Evolutionary conservation across 2,329 filamentous ascomycete species (phyloP).

Genomic region (Aureobasidium sp.): DNA sequence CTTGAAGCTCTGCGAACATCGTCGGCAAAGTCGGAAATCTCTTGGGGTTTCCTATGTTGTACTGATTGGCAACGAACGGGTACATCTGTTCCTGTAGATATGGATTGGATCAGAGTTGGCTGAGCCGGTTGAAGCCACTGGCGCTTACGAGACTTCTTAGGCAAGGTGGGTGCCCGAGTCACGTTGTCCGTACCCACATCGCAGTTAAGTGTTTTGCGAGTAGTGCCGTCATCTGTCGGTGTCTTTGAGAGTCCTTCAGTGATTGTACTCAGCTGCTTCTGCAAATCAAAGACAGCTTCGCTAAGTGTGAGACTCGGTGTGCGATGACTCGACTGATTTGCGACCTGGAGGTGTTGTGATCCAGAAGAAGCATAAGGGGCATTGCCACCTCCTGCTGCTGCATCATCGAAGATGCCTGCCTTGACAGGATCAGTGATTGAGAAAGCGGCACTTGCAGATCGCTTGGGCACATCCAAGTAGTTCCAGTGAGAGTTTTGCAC

Average conservation of each 20-base stretch:
- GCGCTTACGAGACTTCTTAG: constrained; percentile 37
- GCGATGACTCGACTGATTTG: neutral
- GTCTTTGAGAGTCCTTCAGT: constrained; percentile 20
- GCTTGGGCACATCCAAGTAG: constrained; percentile 18
- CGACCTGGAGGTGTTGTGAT: neutral
- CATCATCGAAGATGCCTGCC: constrained; percentile 26
- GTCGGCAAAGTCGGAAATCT: neutral
- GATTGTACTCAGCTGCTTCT: constrained; percentile 23
- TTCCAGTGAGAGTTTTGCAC: constrained; percentile 18
- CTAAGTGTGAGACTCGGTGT: constrained; percentile 39
- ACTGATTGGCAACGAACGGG: neutral
- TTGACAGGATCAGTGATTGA: constrained; percentile 22
- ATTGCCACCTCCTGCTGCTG: neutral
- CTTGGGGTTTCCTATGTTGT: neutral
- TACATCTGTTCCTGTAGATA: neutral
- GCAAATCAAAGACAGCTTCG: constrained; percentile 37
- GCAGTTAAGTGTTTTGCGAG: constrained; percentile 22
- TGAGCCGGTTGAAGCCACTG: constrained; percentile 23
- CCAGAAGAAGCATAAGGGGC: constrained; percentile 14
- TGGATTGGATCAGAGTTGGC: neutral
- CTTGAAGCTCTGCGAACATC: constrained; percentile 7
- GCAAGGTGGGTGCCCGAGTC: constrained; percentile 30
- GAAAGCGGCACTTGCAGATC: constrained; percentile 20
- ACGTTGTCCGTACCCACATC: constrained; percentile 21
- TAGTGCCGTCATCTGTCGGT: constrained; percentile 11